phyloP scores from a whole-genome alignment of 2,329 filamentous ascomycete species.

The Fusarium anguioides region DNA sequence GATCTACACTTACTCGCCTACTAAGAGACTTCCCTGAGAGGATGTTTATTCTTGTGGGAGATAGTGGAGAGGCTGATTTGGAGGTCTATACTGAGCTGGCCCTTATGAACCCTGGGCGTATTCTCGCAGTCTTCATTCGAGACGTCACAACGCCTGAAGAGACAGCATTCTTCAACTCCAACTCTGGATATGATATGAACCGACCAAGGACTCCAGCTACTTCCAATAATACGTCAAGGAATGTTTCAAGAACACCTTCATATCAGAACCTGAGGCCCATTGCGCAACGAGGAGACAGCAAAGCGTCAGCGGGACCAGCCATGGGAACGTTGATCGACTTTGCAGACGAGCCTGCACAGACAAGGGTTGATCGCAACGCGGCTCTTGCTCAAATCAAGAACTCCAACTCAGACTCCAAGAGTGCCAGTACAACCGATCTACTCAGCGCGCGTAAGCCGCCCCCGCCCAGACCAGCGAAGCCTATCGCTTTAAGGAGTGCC shows the following conservation, averaged over 20 bases:
- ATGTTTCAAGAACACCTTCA: conserved; percentile 26
- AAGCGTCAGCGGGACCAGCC: conserved; percentile 50
- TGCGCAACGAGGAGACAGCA: conserved; percentile 31
- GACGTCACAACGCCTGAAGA: conserved; percentile 87
- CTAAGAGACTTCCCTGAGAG: conserved; percentile 89
- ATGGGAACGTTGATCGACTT: conserved; percentile 72
- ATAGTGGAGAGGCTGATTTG: conserved; percentile 95
- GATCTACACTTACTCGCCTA: conserved; percentile 85
- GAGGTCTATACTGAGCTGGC: conserved; percentile 98
- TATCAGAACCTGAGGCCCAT: conserved; percentile 45
- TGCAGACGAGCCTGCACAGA: conserved; percentile 61
- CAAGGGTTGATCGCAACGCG: conserved; percentile 50
- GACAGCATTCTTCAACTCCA: conserved; percentile 82
- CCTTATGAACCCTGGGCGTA: conserved; percentile 81
- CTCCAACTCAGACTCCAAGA: conserved; percentile 27
- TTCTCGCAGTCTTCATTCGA: conserved; percentile 91
- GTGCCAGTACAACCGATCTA: conserved; percentile 47
- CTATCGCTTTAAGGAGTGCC: conserved; percentile 62
- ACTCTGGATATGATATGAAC: conserved; percentile 60
- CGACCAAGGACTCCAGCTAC: conserved; percentile 45
- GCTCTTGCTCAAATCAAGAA: conserved; percentile 47
- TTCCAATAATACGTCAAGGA: conserved; percentile 42
- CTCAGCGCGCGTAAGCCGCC: conserved; percentile 51
- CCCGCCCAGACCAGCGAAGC: conserved; percentile 69
- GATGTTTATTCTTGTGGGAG: conserved; percentile 90